Evolutionary conservation across 257 asterid genomes (phyloP).

Genomic region (Fraxinus pennsylvanica): DNA sequence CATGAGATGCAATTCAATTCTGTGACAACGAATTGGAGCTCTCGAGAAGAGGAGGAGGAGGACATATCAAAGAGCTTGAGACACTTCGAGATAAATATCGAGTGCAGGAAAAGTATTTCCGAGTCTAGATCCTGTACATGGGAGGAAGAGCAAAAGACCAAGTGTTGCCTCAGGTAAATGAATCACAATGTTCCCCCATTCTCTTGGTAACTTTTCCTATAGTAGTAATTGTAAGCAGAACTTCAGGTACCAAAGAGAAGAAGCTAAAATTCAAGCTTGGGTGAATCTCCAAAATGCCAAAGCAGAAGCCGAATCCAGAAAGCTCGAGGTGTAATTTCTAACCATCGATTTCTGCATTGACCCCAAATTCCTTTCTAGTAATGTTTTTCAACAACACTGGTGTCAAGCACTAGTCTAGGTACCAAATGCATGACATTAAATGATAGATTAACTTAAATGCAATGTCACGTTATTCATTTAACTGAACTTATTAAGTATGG

Average conservation of each 20-base stretch:
- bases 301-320: conserved; percentile 98
- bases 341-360: background rate
- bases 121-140: conserved; percentile 61
- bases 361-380: background rate
- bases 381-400: no score
- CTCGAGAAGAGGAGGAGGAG: conserved; percentile 96
- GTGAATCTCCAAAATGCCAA: conserved; percentile 91
- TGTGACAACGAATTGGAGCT: conserved; percentile 74
- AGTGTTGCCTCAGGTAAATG: conserved; percentile 76
- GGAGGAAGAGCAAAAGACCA: conserved; percentile 84
- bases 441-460: no score
- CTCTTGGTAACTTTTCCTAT: background rate
- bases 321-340: conserved; percentile 73
- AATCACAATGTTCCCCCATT: background rate
- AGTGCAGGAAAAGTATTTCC: conserved; percentile 58
- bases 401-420: no score
- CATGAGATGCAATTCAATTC: conserved; percentile 58
- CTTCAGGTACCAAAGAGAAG: conserved; percentile 91
- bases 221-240: background rate
- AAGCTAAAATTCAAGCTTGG: conserved; percentile 98
- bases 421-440: no score
- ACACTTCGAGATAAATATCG: conserved; percentile 77
- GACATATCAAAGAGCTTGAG: conserved; percentile 96
- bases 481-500: no score
- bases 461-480: no score